These are phyloP conservation scores for Breynia disticha DNA, from an alignment of 441 rosid genomes.

Conservation along the genomic window DNA sequence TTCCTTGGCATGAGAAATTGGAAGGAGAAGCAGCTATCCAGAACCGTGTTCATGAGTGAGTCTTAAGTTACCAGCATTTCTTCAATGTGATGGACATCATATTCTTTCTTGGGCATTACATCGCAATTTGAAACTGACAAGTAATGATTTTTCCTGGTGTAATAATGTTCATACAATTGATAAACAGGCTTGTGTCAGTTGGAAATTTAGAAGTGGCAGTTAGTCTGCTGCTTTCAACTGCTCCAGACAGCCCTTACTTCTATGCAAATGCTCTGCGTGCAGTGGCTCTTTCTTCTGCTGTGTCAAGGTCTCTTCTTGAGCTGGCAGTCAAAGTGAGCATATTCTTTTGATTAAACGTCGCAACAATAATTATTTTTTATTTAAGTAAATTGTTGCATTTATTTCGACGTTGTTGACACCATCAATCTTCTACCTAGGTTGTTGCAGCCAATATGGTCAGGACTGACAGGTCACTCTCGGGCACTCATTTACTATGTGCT, in stretches of 20 bases:
- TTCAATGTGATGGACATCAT: neutral
- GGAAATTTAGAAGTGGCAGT: conserved; percentile 98
- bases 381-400: conserved; percentile 2
- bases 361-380: neutral
- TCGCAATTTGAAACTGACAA: too few relatives aligned
- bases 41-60: conserved; percentile 93
- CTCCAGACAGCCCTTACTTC: conserved; percentile 89
- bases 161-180: conserved; percentile 3
- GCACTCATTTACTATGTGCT: conserved; percentile 92
- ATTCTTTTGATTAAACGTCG: neutral
- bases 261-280: conserved; percentile 95
- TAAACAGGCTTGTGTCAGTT: conserved; percentile 72
- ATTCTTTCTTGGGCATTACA: too few relatives aligned
- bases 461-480: conserved; percentile 81
- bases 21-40: conserved; percentile 93
- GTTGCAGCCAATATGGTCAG: conserved; percentile 98
- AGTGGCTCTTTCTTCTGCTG: conserved; percentile 95
- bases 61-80: conserved; percentile 12
- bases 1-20: conserved; percentile 95
- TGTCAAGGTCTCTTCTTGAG: conserved; percentile 89
- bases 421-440: conserved; percentile 39
- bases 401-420: conserved; percentile 9
- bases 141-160: conserved; percentile 1
- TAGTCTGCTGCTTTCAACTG: conserved; percentile 80
- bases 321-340: conserved; percentile 80